A percentile compares a stretch with the other conserved stretches of the same genome.
These are phyloP conservation scores for Tricholoma saponaceum DNA, from an alignment of 768 basidiomycete genomes.

Conservation along the genomic window DNA sequence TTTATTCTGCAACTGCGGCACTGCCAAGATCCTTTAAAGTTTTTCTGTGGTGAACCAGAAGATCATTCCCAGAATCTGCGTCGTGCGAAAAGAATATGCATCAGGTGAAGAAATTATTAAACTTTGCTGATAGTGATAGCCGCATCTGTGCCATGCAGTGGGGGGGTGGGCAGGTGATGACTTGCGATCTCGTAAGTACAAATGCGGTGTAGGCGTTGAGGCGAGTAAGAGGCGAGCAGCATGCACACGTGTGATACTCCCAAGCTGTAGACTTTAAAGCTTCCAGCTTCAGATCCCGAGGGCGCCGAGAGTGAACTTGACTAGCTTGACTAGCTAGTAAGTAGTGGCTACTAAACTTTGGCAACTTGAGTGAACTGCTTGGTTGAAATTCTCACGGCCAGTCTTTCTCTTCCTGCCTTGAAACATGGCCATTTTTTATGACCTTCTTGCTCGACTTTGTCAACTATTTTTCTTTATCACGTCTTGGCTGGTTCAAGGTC, in stretches of 20 bases:
- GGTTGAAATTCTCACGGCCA: too few species aligned
- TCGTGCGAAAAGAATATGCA: constrained; percentile 14
- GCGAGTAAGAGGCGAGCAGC: background rate
- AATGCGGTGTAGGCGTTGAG: too few species aligned
- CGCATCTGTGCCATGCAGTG: constrained; percentile 10
- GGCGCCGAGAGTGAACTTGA: too few species aligned
- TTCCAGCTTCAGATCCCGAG: too few species aligned
- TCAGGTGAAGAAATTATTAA: constrained; percentile 5
- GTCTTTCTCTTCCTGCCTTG: too few species aligned
- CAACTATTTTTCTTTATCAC: background rate
- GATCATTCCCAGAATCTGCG: constrained; percentile 20
- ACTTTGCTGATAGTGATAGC: constrained; percentile 8
- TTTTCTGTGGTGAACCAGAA: constrained; percentile 20
- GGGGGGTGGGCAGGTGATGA: background rate
- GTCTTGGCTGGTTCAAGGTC: constrained; percentile 3
- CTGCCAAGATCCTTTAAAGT: constrained; percentile 14
- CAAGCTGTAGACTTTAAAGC: too few species aligned
- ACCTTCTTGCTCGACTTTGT: background rate
- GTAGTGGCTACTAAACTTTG: too few species aligned
- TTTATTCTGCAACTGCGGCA: constrained; percentile 1
- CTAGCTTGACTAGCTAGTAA: too few species aligned
- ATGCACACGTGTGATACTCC: too few species aligned
- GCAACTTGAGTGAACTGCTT: too few species aligned
- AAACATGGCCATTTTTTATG: background rate
- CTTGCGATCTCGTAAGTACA: too few species aligned